Percentiles rank a stretch among this genome's conserved stretches.
These are phyloP conservation scores for Fraxinus angustifolia DNA, from an alignment of 305 asterid genomes.

Conservation along the genomic window DNA sequence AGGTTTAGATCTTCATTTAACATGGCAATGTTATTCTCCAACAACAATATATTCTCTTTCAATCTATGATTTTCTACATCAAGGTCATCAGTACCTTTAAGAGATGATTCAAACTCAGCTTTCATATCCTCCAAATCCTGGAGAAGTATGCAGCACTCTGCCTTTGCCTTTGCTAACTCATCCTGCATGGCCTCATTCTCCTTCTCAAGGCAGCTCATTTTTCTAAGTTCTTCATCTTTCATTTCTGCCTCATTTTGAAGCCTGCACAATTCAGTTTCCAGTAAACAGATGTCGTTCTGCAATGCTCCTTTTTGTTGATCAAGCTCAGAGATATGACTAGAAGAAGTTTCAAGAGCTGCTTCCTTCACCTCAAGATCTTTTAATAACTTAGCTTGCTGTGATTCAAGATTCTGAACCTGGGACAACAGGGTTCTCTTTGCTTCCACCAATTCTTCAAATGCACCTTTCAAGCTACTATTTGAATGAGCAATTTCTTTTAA, in stretches of 20 bases:
- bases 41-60: slow-evolving; percentile 27
- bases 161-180: slow-evolving; percentile 41
- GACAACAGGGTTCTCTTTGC: slow-evolving; percentile 31
- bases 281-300: slow-evolving; percentile 39
- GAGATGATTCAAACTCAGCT: slow-evolving; percentile 36
- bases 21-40: slow-evolving; percentile 40
- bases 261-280: slow-evolving; percentile 41
- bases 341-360: slow-evolving; percentile 53
- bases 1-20: slow-evolving; percentile 46
- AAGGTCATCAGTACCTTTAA: slow-evolving; percentile 22
- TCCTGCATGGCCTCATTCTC: slow-evolving; percentile 45
- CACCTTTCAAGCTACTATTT: slow-evolving; percentile 29
- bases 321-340: slow-evolving; percentile 45
- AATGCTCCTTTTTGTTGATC: slow-evolving; percentile 45
- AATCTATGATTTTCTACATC: slow-evolving; percentile 37
- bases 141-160: slow-evolving; percentile 34
- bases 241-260: slow-evolving; percentile 50
- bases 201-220: slow-evolving; percentile 49
- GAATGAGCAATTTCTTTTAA: slow-evolving; percentile 31
- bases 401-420: slow-evolving; percentile 39
- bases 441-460: slow-evolving; percentile 32
- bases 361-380: slow-evolving; percentile 55
- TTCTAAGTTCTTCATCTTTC: slow-evolving; percentile 49
- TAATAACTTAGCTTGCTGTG: slow-evolving; percentile 36
- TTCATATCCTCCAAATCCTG: slow-evolving; percentile 53